phyloP scores from a whole-genome alignment of 169 alveolate species.

The Cryptosporidium viatorum region DNA sequence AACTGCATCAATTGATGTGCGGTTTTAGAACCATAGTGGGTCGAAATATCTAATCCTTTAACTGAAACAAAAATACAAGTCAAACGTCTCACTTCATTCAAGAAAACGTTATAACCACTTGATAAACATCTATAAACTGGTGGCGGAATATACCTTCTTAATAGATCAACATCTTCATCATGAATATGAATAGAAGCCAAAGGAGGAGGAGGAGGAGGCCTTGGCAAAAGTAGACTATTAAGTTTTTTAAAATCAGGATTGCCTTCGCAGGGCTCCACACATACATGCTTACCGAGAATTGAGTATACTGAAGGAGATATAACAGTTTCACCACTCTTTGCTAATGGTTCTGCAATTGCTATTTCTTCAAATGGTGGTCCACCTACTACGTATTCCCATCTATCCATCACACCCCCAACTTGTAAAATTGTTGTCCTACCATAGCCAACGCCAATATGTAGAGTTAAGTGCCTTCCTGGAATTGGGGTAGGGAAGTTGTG shows the following conservation, averaged over 20 bases:
- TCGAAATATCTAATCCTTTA: constrained; percentile 80
- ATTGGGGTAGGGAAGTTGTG: constrained; percentile 85
- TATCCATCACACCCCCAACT: constrained; percentile 85
- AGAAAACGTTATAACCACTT: constrained; percentile 82
- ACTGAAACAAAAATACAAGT: constrained; percentile 84
- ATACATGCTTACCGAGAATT: constrained; percentile 51
- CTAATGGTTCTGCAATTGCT: constrained; percentile 83
- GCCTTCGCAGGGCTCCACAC: constrained; percentile 71
- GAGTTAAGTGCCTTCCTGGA: constrained; percentile 78
- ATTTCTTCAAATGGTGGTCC: constrained; percentile 86
- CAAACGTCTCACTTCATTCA: constrained; percentile 85
- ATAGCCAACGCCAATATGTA: constrained; percentile 85
- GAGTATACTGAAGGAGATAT: constrained; percentile 79
- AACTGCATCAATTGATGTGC: constrained; percentile 79
- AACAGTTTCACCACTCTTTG: constrained; percentile 85
- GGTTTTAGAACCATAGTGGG: constrained; percentile 77
- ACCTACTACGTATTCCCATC: constrained; percentile 83
- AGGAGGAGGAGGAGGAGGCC: constrained; percentile 76
- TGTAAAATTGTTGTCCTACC: constrained; percentile 83
- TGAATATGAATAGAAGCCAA: constrained; percentile 73
- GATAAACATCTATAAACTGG: constrained; percentile 81
- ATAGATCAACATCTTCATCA: constrained; percentile 76
- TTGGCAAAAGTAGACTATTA: constrained; percentile 21
- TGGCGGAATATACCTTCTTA: constrained; percentile 83
- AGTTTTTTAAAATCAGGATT: constrained; percentile 73